A percentile compares a stretch with the other conserved stretches of the same genome.
phyloP scores from a whole-genome alignment of 2,329 filamentous ascomycete genomes.

The Cercospora sesami region DNA sequence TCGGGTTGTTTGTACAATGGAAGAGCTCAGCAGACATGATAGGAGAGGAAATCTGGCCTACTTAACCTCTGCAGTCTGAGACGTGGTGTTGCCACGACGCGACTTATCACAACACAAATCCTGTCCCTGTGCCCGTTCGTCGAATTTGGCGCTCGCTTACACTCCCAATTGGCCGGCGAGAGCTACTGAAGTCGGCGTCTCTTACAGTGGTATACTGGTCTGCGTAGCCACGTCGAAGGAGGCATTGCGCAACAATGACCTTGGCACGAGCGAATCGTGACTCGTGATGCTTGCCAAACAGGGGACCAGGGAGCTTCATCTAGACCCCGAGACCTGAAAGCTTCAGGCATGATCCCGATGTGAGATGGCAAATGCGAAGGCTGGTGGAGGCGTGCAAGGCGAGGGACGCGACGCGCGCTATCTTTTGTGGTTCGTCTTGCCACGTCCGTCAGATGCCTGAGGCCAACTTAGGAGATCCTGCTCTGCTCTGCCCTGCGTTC shows the following conservation, averaged over 20 bases:
- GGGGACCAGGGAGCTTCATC: not conserved
- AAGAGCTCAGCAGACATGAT: not conserved
- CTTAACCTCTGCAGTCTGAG: not conserved
- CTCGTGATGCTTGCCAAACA: constrained; percentile 2
- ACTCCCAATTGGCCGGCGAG: not conserved
- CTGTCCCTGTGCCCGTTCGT: not conserved
- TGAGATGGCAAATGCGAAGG: not conserved
- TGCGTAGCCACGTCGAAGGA: constrained; percentile 1
- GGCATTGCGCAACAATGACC: not conserved
- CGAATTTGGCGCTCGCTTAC: not conserved
- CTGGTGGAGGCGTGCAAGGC: not conserved
- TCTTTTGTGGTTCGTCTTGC: not conserved
- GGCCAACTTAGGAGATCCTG: not conserved
- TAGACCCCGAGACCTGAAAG: not conserved
- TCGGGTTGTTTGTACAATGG: not conserved
- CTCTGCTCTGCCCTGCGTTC: not conserved
- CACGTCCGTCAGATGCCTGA: not conserved
- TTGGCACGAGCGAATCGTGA: not conserved
- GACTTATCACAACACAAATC: constrained; percentile 1
- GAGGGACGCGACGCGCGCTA: not conserved
- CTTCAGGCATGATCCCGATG: not conserved
- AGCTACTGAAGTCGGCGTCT: not conserved
- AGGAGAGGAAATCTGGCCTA: not conserved
- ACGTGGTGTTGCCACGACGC: constrained; percentile 2
- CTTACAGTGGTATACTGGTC: not conserved